A percentile compares a stretch with the other conserved stretches of the same genome.
Evolutionary conservation across 208 protist species (phyloP).

Genomic region (Trichomonas tenax): DNA sequence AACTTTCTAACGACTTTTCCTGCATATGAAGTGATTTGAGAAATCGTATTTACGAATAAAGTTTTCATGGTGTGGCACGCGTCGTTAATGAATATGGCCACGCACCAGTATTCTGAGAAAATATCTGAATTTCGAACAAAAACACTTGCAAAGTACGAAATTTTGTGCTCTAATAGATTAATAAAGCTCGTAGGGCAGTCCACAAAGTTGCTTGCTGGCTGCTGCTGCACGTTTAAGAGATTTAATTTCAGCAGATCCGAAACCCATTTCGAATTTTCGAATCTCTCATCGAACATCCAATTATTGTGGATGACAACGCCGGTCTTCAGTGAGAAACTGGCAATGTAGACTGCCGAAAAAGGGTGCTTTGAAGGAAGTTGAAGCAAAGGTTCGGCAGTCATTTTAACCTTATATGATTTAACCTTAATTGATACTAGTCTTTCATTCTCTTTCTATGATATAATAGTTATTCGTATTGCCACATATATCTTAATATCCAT

Average conservation of each 20-base stretch:
- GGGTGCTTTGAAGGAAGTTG: background rate
- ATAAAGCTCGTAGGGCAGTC: background rate
- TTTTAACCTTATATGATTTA: too few relatives aligned
- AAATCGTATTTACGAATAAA: background rate
- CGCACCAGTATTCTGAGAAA: background rate
- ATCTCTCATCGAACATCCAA: background rate
- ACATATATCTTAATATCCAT: too few relatives aligned
- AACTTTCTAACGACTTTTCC: background rate
- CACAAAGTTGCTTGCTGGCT: background rate
- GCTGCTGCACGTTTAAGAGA: background rate
- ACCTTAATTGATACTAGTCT: too few relatives aligned
- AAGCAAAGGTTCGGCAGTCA: background rate
- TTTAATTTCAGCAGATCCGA: background rate
- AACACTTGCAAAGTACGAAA: background rate
- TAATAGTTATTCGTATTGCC: too few relatives aligned
- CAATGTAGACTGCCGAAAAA: background rate
- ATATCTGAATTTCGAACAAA: background rate
- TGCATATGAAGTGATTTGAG: background rate
- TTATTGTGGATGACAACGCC: background rate
- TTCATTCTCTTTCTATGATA: too few relatives aligned
- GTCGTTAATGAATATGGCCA: background rate
- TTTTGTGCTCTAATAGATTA: background rate
- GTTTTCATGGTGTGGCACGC: background rate
- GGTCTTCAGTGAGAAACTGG: background rate
- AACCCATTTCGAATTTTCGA: background rate